Evolutionary conservation across 345 rosid species (phyloP).

Genomic region (Aegle marmelos): DNA sequence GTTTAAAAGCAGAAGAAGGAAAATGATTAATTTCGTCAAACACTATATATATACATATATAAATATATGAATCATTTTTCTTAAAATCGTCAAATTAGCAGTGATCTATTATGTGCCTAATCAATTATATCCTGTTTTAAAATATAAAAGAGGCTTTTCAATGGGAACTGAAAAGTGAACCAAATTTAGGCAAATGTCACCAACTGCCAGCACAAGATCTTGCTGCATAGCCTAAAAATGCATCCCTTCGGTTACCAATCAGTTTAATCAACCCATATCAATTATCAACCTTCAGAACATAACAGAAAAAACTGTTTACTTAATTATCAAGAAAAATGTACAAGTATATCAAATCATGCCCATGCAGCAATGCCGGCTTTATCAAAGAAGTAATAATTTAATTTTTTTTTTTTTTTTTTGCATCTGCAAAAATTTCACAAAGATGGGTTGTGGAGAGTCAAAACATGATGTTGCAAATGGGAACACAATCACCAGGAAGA

Average conservation of each 20-base stretch:
- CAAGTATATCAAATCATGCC: not conserved
- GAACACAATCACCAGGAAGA: constrained; percentile 52
- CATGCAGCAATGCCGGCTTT: not conserved
- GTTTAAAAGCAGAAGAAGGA: no score
- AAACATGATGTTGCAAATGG: constrained; percentile 65
- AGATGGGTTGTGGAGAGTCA: constrained; percentile 87
- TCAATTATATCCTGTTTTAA: not conserved
- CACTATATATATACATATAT: no score
- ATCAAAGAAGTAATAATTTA: not conserved
- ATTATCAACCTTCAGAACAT: constrained; percentile 6
- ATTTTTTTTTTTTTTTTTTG: no score
- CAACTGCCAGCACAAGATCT: not conserved
- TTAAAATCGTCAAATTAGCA: not conserved
- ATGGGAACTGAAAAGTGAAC: not conserved
- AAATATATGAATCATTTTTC: not conserved
- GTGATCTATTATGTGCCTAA: not conserved
- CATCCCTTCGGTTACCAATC: not conserved
- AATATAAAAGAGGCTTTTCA: not conserved
- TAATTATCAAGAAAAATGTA: not conserved
- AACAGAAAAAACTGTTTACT: constrained; percentile 5
- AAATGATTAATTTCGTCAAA: not conserved
- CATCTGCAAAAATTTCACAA: not conserved
- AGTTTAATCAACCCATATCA: not conserved
- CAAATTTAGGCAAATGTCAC: not conserved
- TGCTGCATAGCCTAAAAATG: not conserved